Conservation (phyloP, 2,329 filamentous ascomycete genomes). For the Monosporascus sp. region DNA sequence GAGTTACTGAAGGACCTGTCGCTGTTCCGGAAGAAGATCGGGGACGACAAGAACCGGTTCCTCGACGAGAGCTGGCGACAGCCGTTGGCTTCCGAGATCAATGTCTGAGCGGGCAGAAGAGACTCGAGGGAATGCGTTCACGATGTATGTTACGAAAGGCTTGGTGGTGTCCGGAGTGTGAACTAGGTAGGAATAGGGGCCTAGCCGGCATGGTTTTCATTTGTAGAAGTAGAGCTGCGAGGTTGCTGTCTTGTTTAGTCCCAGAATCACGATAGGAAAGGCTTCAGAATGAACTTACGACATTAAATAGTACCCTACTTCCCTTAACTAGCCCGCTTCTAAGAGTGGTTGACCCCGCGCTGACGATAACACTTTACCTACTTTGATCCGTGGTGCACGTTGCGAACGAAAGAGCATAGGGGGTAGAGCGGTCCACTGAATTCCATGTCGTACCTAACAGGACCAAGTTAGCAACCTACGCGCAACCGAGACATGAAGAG, state of each 20-base stretch:
- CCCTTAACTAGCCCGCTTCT: neutral
- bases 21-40: conserved; percentile 80
- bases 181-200: neutral
- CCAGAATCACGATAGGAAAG: neutral
- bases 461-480: neutral
- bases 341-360: too few relatives aligned
- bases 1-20: conserved; percentile 75
- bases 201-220: neutral
- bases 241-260: neutral
- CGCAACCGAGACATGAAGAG: neutral
- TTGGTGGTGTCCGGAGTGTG: conserved; percentile 14
- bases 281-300: neutral
- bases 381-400: conserved; percentile 15
- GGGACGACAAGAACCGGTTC: conserved; percentile 72
- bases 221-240: neutral
- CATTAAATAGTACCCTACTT: neutral
- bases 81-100: conserved; percentile 42
- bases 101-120: conserved; percentile 22
- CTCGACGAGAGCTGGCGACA: conserved; percentile 57
- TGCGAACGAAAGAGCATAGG: conserved; percentile 49
- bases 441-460: conserved; percentile 70
- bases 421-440: conserved; percentile 67
- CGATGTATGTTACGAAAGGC: neutral
- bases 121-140: neutral
- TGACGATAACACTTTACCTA: neutral